Percentiles rank a stretch among this genome's conserved stretches.
Evolutionary conservation across 257 asterid species (phyloP).

Genomic region (Knoxia roxburghii): DNA sequence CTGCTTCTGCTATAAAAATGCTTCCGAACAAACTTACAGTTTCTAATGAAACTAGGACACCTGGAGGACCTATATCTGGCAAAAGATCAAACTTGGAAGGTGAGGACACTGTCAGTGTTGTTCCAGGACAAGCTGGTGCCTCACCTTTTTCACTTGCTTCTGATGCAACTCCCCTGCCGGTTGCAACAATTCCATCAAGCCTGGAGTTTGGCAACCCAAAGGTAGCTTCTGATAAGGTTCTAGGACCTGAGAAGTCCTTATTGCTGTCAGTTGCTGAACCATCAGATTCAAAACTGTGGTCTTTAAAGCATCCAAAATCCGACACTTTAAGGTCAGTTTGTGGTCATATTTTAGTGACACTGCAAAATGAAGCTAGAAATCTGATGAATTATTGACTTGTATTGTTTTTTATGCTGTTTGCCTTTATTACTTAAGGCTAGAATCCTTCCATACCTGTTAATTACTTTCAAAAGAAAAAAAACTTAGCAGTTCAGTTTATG

Average conservation of each 20-base stretch:
- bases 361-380: not conserved
- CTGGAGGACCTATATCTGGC: slow-evolving; percentile 17
- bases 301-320: slow-evolving; percentile 13
- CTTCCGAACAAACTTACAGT: slow-evolving; percentile 19
- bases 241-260: slow-evolving; percentile 7
- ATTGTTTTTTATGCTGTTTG: not conserved
- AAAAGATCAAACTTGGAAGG: slow-evolving; percentile 24
- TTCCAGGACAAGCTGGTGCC: slow-evolving; percentile 25
- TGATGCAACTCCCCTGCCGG: slow-evolving; percentile 17
- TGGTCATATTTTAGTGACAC: not conserved
- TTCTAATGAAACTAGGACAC: slow-evolving; percentile 28
- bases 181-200: slow-evolving; percentile 22
- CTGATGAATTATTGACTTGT: not conserved
- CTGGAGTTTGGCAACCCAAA: slow-evolving; percentile 30
- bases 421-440: not conserved
- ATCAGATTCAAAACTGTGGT: slow-evolving; percentile 26
- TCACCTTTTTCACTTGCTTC: slow-evolving; percentile 24
- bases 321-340: slow-evolving; percentile 25
- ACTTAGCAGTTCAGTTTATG: too few relatives aligned
- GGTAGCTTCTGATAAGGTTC: slow-evolving; percentile 26
- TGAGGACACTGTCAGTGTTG: slow-evolving; percentile 17
- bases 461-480: not conserved
- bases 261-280: slow-evolving; percentile 20
- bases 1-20: slow-evolving; percentile 24
- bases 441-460: not conserved